Evolutionary conservation across 768 basidiomycete species (phyloP).

Genomic region (Rhodotorula taiwanensis): DNA sequence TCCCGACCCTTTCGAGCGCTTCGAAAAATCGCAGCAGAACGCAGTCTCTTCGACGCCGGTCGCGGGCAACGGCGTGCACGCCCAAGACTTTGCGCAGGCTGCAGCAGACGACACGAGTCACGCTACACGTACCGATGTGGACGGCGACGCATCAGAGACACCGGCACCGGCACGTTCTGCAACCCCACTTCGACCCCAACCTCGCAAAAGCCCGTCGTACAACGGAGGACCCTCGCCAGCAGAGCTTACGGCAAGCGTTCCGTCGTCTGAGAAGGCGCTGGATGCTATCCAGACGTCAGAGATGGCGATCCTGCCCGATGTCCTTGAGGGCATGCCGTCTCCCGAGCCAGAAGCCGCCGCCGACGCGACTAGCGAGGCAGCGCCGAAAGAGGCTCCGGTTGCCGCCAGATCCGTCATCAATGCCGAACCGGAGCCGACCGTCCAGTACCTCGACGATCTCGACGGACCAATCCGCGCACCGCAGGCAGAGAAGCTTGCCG

Average conservation of each 20-base stretch:
- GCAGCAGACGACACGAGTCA: too few relatives aligned
- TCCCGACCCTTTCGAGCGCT: constrained; percentile 2
- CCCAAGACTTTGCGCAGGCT: too few relatives aligned
- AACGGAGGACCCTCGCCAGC: background rate
- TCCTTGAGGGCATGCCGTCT: background rate
- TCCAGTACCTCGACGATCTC: background rate
- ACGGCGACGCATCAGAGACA: too few relatives aligned
- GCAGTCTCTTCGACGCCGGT: too few relatives aligned
- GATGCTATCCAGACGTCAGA: background rate
- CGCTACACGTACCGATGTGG: too few relatives aligned
- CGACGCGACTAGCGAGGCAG: too few relatives aligned
- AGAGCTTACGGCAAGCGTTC: background rate
- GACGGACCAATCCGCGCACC: too few relatives aligned
- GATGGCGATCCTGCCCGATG: background rate
- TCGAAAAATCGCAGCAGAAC: background rate
- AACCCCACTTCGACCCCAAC: too few relatives aligned
- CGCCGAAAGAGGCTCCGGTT: too few relatives aligned
- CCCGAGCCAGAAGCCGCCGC: background rate
- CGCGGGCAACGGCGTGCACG: too few relatives aligned
- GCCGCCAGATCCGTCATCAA: background rate
- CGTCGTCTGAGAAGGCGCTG: background rate
- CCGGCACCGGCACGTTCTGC: too few relatives aligned
- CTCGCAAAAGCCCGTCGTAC: too few relatives aligned
- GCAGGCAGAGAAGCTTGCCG: background rate
- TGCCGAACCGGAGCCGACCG: background rate